phyloP scores from a whole-genome alignment of 192 early-diverging fungal species.

The Kickxella alabastrina region DNA sequence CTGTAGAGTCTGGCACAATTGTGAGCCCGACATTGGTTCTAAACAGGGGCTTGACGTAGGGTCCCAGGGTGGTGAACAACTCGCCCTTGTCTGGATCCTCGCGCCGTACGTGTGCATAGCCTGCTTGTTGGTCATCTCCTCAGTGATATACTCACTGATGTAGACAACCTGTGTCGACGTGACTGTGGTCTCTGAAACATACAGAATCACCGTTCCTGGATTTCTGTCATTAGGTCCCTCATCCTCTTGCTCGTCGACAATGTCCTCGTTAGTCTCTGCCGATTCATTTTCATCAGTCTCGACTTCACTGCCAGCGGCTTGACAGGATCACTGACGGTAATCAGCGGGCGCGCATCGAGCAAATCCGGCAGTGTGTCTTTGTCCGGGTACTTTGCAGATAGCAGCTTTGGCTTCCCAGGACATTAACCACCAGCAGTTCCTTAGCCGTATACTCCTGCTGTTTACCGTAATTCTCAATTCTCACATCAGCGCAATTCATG shows the following conservation, averaged over 20 bases:
- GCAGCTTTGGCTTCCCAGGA: constrained; percentile 26
- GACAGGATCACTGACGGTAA: constrained; percentile 30
- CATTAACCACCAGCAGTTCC: constrained; percentile 43
- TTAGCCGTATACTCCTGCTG: constrained; percentile 36
- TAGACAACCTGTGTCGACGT: constrained; percentile 36
- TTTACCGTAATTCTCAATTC: constrained; percentile 42
- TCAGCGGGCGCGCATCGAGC: constrained; percentile 17
- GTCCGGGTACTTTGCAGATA: constrained; percentile 6
- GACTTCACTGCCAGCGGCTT: not conserved
- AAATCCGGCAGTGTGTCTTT: constrained; percentile 20
- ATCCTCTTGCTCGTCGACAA: constrained; percentile 1
- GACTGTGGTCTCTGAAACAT: constrained; percentile 36
- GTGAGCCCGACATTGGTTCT: constrained; percentile 43
- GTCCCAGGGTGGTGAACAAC: constrained; percentile 20
- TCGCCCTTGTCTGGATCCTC: constrained; percentile 34
- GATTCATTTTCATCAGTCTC: not conserved
- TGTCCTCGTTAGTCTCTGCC: not conserved
- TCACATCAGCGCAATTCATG: constrained; percentile 48
- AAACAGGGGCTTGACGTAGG: constrained; percentile 31
- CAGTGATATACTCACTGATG: constrained; percentile 28
- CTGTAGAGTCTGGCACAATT: constrained; percentile 11
- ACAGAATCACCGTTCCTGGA: constrained; percentile 23
- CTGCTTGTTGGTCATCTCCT: constrained; percentile 24
- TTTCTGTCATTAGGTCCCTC: constrained; percentile 5
- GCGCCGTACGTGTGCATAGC: constrained; percentile 34